A percentile compares a stretch with the other conserved stretches of the same genome.
phyloP scores from a whole-genome alignment of 2,329 filamentous ascomycete genomes.

The Aspergillus bombycis region DNA sequence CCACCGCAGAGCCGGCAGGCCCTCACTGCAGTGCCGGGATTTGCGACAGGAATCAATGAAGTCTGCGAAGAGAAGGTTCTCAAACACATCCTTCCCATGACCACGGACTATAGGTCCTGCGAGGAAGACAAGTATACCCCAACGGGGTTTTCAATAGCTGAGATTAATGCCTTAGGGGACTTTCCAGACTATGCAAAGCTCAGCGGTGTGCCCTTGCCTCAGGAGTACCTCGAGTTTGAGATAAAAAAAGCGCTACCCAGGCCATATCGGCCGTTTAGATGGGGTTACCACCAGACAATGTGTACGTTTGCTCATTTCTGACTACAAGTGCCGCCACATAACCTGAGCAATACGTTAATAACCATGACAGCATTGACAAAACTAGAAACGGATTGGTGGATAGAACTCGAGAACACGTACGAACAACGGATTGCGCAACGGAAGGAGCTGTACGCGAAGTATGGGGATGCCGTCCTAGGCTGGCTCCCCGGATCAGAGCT shows the following conservation, averaged over 20 bases:
- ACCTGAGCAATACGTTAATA: background rate
- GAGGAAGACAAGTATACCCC: conserved; percentile 56
- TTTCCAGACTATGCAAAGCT: conserved; percentile 79
- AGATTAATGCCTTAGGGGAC: conserved; percentile 70
- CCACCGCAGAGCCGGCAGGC: conserved; percentile 57
- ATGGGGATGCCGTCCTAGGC: conserved; percentile 68
- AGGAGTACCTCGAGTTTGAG: conserved; percentile 66
- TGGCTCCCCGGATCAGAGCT: conserved; percentile 74
- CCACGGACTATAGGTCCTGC: conserved; percentile 42
- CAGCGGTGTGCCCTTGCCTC: conserved; percentile 73
- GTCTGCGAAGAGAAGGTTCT: conserved; percentile 37
- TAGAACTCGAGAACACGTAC: conserved; percentile 83
- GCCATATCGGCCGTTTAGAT: conserved; percentile 80
- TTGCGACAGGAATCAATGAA: conserved; percentile 24
- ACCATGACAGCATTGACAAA: conserved; percentile 67
- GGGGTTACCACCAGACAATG: conserved; percentile 90
- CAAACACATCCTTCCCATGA: conserved; percentile 45
- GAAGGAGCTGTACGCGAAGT: conserved; percentile 62
- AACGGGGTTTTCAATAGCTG: conserved; percentile 70
- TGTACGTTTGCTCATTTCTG: conserved; percentile 58
- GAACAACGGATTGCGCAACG: conserved; percentile 68
- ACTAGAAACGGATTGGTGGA: conserved; percentile 81
- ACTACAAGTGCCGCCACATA: background rate
- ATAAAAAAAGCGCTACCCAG: conserved; percentile 69
- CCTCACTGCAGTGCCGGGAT: conserved; percentile 38